Percentiles rank a stretch among this genome's conserved stretches.
These are phyloP conservation scores for Chaetoceros tenuissimus DNA, from an alignment of 108 stramenopile species.

Conservation along the genomic window DNA sequence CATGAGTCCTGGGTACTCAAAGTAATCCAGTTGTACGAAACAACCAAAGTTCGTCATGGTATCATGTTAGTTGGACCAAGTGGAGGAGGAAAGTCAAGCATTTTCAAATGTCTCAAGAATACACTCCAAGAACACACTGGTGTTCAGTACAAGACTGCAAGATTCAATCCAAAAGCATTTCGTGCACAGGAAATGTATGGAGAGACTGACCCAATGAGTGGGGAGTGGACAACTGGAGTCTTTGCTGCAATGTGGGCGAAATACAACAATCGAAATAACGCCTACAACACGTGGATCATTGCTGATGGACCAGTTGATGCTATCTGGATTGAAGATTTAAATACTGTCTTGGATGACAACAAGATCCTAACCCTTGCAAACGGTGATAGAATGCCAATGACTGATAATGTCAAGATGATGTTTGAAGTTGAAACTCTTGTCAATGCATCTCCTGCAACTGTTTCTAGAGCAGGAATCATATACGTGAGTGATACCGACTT, in stretches of 20 bases:
- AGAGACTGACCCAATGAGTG: slow-evolving; percentile 78
- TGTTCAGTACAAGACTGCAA: slow-evolving; percentile 62
- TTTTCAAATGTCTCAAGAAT: slow-evolving; percentile 64
- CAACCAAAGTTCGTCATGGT: slow-evolving; percentile 68
- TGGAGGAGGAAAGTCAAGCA: slow-evolving; percentile 87
- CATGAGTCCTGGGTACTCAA: slow-evolving; percentile 76
- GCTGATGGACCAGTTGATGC: slow-evolving; percentile 92
- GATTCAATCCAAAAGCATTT: slow-evolving; percentile 90
- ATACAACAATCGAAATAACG: slow-evolving; percentile 76
- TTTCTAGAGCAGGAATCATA: slow-evolving; percentile 89
- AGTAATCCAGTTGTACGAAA: slow-evolving; percentile 86
- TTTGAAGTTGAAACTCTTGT: slow-evolving; percentile 86
- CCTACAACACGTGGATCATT: slow-evolving; percentile 90
- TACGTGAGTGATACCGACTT: slow-evolving; percentile 87
- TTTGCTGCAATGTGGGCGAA: slow-evolving; percentile 91
- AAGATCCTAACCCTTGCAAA: slow-evolving; percentile 84
- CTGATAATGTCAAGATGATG: slow-evolving; percentile 83
- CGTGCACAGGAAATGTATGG: slow-evolving; percentile 90
- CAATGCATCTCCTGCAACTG: slow-evolving; percentile 91
- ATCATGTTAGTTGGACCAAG: slow-evolving; percentile 89
- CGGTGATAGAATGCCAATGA: slow-evolving; percentile 93
- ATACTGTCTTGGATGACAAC: slow-evolving; percentile 90
- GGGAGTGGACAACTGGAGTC: slow-evolving; percentile 90
- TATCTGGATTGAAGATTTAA: slow-evolving; percentile 93
- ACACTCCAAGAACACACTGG: slow-evolving; percentile 66